phyloP scores from a whole-genome alignment of 1,284 basidiomycete genomes.

The Afroboletus lepidellus region DNA sequence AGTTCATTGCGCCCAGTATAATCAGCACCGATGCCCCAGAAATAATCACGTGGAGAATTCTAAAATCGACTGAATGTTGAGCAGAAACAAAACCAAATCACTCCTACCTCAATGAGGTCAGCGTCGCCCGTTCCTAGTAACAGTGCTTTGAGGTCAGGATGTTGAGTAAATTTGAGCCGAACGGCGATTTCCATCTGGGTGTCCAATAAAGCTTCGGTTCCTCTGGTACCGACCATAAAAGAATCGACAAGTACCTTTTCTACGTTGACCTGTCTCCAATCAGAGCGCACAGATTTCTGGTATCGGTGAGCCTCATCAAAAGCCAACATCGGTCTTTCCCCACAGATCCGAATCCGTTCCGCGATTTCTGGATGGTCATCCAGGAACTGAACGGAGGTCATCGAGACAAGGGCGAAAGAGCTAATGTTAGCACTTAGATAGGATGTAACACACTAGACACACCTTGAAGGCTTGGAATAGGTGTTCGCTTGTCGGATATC shows the following conservation, averaged over 20 bases:
- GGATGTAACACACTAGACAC: constrained; percentile 1
- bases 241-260: constrained; percentile 42
- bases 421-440: background rate
- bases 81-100: background rate
- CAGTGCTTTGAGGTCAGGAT: constrained; percentile 49
- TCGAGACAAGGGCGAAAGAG: background rate
- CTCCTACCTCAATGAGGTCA: constrained; percentile 55
- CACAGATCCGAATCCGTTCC: constrained; percentile 62
- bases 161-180: constrained; percentile 64
- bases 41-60: constrained; percentile 66
- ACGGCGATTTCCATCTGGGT: constrained; percentile 61
- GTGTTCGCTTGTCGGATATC: constrained; percentile 67
- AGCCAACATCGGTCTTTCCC: constrained; percentile 56
- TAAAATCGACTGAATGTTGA: constrained; percentile 22
- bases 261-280: constrained; percentile 64
- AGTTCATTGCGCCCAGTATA: constrained; percentile 64
- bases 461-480: constrained; percentile 70
- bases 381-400: constrained; percentile 45
- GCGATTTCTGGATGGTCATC: constrained; percentile 55
- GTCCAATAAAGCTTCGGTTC: background rate
- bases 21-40: constrained; percentile 67
- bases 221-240: background rate
- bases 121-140: constrained; percentile 59
- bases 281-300: constrained; percentile 53
- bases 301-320: constrained; percentile 67